phyloP scores from a whole-genome alignment of 1,139 yeast genomes.

The Pichia sp. region DNA sequence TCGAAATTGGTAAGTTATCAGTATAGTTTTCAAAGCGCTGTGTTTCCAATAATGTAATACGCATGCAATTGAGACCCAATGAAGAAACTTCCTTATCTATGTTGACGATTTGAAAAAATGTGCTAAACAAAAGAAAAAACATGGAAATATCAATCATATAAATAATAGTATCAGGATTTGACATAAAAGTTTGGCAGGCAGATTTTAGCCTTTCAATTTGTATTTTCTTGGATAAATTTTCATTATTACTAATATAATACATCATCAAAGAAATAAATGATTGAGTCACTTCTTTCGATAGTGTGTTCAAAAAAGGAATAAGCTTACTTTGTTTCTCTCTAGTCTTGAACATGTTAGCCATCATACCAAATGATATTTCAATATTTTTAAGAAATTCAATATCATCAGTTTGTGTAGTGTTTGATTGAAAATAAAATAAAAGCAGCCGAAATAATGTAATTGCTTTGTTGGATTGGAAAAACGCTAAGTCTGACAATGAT shows the following conservation, averaged over 20 bases:
- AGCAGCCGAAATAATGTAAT: constrained; percentile 3
- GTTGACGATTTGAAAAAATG: constrained; percentile 2
- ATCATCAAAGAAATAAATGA: constrained; percentile 13
- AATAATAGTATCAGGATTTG: constrained; percentile 14
- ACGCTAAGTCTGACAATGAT: constrained; percentile 6
- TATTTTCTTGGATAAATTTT: constrained; percentile 4
- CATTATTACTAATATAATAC: constrained; percentile 9
- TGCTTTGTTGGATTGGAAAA: constrained; percentile 4
- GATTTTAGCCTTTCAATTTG: constrained; percentile 9
- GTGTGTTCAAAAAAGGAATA: constrained; percentile 1
- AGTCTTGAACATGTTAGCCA: constrained; percentile 1
- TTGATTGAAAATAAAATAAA: constrained; percentile 5
- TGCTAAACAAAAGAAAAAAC: neutral
- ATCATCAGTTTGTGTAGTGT: neutral
- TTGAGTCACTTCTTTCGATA: constrained; percentile 8
- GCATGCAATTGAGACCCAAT: constrained; percentile 14
- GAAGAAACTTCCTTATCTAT: constrained; percentile 4
- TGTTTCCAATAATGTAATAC: constrained; percentile 12
- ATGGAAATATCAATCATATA: constrained; percentile 7
- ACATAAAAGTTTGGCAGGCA: constrained; percentile 21
- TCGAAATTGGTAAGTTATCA: neutral
- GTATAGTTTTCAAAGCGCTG: neutral
- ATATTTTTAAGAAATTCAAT: constrained; percentile 3
- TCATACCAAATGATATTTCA: constrained; percentile 15
- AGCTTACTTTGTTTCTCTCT: constrained; percentile 6